Evolutionary conservation across 208 protist genomes (phyloP).

Genomic region (Blastocrithidia nonstop): DNA sequence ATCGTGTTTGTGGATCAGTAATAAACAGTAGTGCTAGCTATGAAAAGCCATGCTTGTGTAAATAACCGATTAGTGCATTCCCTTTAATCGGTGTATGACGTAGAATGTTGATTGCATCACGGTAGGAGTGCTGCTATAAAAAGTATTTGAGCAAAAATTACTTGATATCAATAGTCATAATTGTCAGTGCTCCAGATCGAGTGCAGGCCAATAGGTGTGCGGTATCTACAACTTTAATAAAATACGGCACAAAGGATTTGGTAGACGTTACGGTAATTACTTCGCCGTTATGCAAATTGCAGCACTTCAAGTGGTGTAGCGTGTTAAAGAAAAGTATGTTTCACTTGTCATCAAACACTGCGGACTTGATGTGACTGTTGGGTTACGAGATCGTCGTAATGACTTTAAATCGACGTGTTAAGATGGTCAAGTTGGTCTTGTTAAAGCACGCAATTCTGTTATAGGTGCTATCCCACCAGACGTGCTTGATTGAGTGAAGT

Average conservation of each 20-base stretch:
- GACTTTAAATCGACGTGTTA: constrained; percentile 80
- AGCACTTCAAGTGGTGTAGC: constrained; percentile 97
- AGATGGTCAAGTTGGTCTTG: constrained; percentile 83
- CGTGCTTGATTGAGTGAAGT: constrained; percentile 75
- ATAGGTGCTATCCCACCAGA: constrained; percentile 89
- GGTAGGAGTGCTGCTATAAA: constrained; percentile 84
- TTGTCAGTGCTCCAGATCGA: constrained; percentile 75
- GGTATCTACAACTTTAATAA: constrained; percentile 79
- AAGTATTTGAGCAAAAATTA: constrained; percentile 96
- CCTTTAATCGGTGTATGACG: constrained; percentile 83
- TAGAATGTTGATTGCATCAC: constrained; percentile 91
- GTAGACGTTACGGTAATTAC: constrained; percentile 88
- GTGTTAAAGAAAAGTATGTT: constrained; percentile 97
- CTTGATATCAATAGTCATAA: constrained; percentile 82
- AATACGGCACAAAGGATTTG: constrained; percentile 82
- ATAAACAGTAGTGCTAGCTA: constrained; percentile 98
- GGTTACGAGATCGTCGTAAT: constrained; percentile 85
- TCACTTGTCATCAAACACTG: constrained; percentile 76
- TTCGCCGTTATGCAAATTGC: constrained; percentile 84
- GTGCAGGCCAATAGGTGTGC: constrained; percentile 82
- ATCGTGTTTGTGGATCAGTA: constrained; percentile 90
- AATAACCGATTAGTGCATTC: constrained; percentile 95
- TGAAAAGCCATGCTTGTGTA: constrained; percentile 95
- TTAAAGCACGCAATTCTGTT: constrained; percentile 84
- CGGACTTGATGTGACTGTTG: constrained; percentile 92